Evolutionary conservation across 2,329 filamentous ascomycete genomes (phyloP).

Genomic region (Fusarium domesticum): DNA sequence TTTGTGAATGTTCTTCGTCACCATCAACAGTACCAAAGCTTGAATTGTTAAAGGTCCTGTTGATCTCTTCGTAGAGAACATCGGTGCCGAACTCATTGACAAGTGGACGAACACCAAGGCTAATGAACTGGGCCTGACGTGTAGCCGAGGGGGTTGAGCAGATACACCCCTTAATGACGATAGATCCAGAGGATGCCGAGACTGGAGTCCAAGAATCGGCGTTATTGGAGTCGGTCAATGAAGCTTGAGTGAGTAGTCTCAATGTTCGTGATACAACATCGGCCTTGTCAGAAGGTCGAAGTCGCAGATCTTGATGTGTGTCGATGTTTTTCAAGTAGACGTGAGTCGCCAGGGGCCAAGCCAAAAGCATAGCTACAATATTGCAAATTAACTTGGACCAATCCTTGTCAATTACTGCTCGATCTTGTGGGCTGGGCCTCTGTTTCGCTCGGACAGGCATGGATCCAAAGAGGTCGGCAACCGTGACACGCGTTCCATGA

Average conservation of each 20-base stretch:
- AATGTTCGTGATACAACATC: conserved; percentile 31
- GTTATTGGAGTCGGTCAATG: conserved; percentile 54
- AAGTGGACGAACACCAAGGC: conserved; percentile 69
- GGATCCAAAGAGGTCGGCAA: conserved; percentile 81
- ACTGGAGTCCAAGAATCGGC: conserved; percentile 65
- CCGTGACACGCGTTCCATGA: conserved; percentile 72
- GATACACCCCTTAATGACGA: conserved; percentile 68
- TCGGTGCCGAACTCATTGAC: conserved; percentile 54
- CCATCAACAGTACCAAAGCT: conserved; percentile 67
- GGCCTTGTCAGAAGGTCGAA: conserved; percentile 31
- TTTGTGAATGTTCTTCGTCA: conserved; percentile 32
- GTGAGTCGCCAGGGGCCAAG: conserved; percentile 58
- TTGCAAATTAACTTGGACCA: conserved; percentile 62
- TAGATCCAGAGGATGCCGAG: conserved; percentile 59
- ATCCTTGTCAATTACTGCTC: conserved; percentile 53
- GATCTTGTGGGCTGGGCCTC: conserved; percentile 55
- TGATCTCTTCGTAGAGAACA: conserved; percentile 73
- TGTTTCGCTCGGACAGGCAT: conserved; percentile 90
- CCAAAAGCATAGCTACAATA: conserved; percentile 64
- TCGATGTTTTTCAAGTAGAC: conserved; percentile 56
- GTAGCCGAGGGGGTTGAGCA: conserved; percentile 68
- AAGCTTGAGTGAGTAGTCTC: conserved; percentile 63
- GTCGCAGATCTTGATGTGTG: conserved; percentile 36
- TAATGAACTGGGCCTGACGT: conserved; percentile 76
- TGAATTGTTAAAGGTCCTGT: conserved; percentile 71